These are phyloP conservation scores for Glebionis coronaria DNA, from an alignment of 129 eudicot genomes.

Conservation along the genomic window DNA sequence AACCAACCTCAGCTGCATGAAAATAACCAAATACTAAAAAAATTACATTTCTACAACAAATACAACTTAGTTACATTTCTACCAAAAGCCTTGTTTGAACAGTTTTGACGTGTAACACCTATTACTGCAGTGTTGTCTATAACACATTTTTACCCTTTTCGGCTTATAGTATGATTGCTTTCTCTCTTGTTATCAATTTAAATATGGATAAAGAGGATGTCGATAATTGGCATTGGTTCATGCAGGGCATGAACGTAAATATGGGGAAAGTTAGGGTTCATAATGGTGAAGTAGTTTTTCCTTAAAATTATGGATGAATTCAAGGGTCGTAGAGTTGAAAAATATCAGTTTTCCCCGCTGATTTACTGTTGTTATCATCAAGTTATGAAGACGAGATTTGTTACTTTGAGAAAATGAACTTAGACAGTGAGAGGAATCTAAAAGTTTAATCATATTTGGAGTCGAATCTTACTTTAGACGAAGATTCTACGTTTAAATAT, in stretches of 20 bases:
- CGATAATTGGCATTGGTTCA: no score
- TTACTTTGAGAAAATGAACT: conserved; percentile 95
- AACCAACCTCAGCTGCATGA: conserved; percentile 70
- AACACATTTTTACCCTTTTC: conserved; percentile 86
- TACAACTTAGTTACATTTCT: no score
- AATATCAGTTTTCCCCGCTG: conserved; percentile 95
- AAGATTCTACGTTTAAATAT: conserved; percentile 60
- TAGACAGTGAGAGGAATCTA: conserved; percentile 95
- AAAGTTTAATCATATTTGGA: conserved; percentile 88
- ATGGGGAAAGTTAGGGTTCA: no score
- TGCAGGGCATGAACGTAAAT: no score
- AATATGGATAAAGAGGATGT: no score
- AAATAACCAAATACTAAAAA: conserved; percentile 73
- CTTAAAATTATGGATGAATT: conserved; percentile 70
- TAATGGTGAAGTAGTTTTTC: no score
- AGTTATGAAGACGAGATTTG: conserved; percentile 98
- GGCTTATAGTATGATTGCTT: conserved; percentile 80
- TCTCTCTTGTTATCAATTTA: no score
- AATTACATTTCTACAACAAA: no score
- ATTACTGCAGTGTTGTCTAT: conserved; percentile 67
- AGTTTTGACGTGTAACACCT: conserved; percentile 94
- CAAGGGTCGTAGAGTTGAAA: conserved; percentile 84
- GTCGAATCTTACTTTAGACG: conserved; percentile 69
- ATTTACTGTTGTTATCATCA: conserved; percentile 79
- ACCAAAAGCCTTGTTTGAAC: conserved; percentile 86